Evolutionary conservation across 768 basidiomycete genomes (phyloP), one percentile per base, ranked within the genome.

Genomic region (Suillus spraguei): DNA sequence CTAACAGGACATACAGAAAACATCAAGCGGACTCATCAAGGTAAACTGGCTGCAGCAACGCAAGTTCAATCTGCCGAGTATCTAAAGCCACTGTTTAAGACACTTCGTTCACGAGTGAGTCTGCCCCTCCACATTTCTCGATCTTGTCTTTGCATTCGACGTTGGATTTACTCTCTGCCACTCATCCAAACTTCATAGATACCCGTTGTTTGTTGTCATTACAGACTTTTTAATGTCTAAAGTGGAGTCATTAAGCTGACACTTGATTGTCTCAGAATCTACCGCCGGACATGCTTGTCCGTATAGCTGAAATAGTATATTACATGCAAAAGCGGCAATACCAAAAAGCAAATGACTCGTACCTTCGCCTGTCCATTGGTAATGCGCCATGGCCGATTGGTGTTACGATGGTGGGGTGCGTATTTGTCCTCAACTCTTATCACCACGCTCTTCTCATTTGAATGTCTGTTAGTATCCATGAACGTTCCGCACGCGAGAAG

Each of bases 301-400:
- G 90, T 49, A 91, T 95, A 64, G 89, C 94, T 16, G 96, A 99
- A 76, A 96, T 99, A 60, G 92, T 98, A 8, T 92, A 98, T 71
- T 80, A 95, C 77, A 97, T 97, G 95, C 97, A 99, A 75, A 90
- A 86, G 67, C 89, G 97, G 35, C 88, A 96, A 74, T 99, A 99
- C 69, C 95, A 98, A 75, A 85, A 82, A 61, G 97, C 97, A 3
- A 99, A 99, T 70, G 97, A 99, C 73, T 90, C 96, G 0, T 99
- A 99, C 74, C 86, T 99, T 28, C 91, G 97, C 8, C 81, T 99
- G 44, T 95, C 94, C 6, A 99, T 99, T 66, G 97, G 97, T 39
- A 99, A 97, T 70, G 97, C 97, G 0, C 96, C 97, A 3, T 99
- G 97, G 97, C 97, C 97, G 2, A 99, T 99, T 71, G 97, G 97